phyloP scores from a whole-genome alignment of 148 eudicot genomes.

The Rhododendron kiyosumense region DNA sequence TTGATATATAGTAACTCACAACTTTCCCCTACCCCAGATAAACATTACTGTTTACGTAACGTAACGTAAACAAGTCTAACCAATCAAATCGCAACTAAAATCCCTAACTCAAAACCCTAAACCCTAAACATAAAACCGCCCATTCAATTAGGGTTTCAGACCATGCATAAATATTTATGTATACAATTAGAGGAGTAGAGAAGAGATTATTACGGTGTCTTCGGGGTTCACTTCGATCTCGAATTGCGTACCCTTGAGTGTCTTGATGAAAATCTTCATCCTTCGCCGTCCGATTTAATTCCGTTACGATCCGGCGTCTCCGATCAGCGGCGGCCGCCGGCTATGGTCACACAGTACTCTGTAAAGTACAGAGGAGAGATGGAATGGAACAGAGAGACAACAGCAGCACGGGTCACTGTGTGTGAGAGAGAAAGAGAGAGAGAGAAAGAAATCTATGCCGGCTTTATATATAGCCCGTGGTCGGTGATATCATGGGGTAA shows the following conservation, averaged over 20 bases:
- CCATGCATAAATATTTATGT: not conserved
- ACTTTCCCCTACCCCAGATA: not conserved
- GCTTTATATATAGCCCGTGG: not conserved
- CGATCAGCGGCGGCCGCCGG: slow-evolving; percentile 12
- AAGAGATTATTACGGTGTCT: slow-evolving; percentile 39
- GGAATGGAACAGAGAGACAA: not conserved
- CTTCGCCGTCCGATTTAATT: not conserved
- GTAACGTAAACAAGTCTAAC: not conserved
- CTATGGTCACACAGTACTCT: not conserved
- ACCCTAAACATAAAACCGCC: not conserved
- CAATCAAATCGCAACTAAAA: not conserved
- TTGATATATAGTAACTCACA: too few relatives aligned
- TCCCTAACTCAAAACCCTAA: not conserved
- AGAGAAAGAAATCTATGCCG: not conserved
- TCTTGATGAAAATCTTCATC: slow-evolving; percentile 76
- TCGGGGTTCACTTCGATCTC: slow-evolving; percentile 77
- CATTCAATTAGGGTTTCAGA: not conserved
- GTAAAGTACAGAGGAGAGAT: not conserved
- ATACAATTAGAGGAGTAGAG: slow-evolving; percentile 5
- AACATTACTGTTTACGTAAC: not conserved
- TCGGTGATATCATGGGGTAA: too few relatives aligned
- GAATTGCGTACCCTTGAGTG: slow-evolving; percentile 67
- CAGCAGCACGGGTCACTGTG: not conserved
- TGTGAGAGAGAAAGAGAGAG: not conserved
- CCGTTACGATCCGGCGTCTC: slow-evolving; percentile 8